Conservation (phyloP, 495 filamentous ascomycete genomes). For the Lasiosphaeria hispida region DNA sequence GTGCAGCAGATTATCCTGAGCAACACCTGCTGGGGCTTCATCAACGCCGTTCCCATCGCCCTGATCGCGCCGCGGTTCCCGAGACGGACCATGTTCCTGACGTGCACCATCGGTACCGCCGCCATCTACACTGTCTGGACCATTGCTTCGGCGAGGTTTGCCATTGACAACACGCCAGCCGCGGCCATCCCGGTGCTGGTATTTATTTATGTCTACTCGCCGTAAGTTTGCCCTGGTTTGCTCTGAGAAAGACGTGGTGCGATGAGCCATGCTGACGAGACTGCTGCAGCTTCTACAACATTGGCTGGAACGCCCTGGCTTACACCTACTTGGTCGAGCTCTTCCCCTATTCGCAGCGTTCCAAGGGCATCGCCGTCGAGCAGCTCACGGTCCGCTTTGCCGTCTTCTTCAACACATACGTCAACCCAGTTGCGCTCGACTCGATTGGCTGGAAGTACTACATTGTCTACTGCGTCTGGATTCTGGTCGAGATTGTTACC, state of each 20-base stretch:
- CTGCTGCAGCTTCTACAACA: slow-evolving; percentile 50
- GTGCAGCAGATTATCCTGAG: slow-evolving; percentile 54
- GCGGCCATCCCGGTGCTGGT: slow-evolving; percentile 55
- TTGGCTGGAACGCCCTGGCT: slow-evolving; percentile 60
- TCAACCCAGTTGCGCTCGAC: slow-evolving; percentile 61
- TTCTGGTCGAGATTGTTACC: slow-evolving; percentile 52
- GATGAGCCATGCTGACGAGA: neutral
- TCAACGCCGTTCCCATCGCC: slow-evolving; percentile 50
- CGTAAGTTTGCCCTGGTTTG: too few species aligned
- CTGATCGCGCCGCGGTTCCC: slow-evolving; percentile 49
- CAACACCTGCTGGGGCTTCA: slow-evolving; percentile 53
- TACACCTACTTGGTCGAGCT: slow-evolving; percentile 60
- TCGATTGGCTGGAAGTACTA: slow-evolving; percentile 61
- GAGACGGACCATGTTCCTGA: slow-evolving; percentile 53
- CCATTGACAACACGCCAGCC: slow-evolving; percentile 36
- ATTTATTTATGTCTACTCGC: slow-evolving; percentile 57
- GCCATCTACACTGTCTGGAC: slow-evolving; percentile 57
- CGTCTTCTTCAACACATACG: slow-evolving; percentile 54
- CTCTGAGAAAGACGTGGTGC: too few species aligned
- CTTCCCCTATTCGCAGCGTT: slow-evolving; percentile 57
- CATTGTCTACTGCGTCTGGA: slow-evolving; percentile 60
- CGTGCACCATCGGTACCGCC: slow-evolving; percentile 47
- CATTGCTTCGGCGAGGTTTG: slow-evolving; percentile 50
- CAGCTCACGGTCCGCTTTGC: slow-evolving; percentile 56
- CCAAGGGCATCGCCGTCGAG: slow-evolving; percentile 58